Conservation (phyloP, 768 basidiomycete genomes). For the Boletus rubropictus region DNA sequence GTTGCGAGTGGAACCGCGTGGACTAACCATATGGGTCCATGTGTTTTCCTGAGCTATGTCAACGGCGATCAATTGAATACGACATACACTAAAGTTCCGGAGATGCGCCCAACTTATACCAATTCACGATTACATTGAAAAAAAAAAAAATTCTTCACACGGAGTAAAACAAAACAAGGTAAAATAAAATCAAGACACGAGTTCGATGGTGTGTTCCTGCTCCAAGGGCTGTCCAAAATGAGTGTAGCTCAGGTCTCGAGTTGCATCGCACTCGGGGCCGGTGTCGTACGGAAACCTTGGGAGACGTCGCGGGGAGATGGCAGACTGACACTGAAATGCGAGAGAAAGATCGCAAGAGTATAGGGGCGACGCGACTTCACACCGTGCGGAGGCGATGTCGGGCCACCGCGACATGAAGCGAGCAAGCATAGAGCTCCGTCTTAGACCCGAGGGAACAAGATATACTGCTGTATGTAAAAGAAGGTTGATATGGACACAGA, state of each 20-base stretch:
- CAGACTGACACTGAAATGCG: constrained; percentile 20
- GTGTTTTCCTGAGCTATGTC: constrained; percentile 28
- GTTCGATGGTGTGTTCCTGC: constrained; percentile 4
- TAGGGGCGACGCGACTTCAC: background rate
- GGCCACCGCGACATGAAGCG: constrained; percentile 21
- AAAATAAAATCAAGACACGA: constrained; percentile 18
- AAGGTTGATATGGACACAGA: constrained; percentile 18
- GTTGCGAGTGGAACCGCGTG: constrained; percentile 24
- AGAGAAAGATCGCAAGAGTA: constrained; percentile 18
- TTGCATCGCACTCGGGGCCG: background rate
- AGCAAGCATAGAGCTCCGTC: constrained; percentile 26
- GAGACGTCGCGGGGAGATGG: no score
- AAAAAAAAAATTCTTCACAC: constrained; percentile 17
- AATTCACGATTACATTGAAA: constrained; percentile 6
- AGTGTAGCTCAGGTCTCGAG: constrained; percentile 2
- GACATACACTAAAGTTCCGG: constrained; percentile 28
- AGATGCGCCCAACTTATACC: constrained; percentile 13
- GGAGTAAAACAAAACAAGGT: constrained; percentile 8
- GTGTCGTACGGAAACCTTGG: constrained; percentile 3
- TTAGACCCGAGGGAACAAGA: constrained; percentile 27
- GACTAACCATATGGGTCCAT: constrained; percentile 29
- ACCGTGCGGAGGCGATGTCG: no score
- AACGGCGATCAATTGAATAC: constrained; percentile 34
- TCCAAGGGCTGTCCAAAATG: constrained; percentile 10
- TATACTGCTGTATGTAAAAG: constrained; percentile 27